phyloP scores from a whole-genome alignment of 306 rosid species.

The Morella rubra region DNA sequence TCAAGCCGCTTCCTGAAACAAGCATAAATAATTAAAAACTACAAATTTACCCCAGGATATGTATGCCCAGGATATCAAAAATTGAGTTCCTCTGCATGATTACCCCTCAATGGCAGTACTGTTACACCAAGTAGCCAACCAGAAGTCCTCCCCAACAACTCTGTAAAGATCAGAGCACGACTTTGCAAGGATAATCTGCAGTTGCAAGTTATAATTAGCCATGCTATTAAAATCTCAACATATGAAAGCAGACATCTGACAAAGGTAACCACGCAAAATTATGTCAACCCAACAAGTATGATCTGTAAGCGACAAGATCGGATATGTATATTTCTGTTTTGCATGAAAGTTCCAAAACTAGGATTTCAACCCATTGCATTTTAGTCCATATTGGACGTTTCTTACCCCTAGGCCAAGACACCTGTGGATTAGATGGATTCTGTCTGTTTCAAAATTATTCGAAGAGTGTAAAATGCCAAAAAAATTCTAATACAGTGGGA shows the following conservation, averaged over 20 bases:
- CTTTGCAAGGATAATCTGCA: slow-evolving; percentile 79
- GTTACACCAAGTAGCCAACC: slow-evolving; percentile 95
- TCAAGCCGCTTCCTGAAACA: slow-evolving; percentile 92
- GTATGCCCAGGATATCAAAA: slow-evolving; percentile 19
- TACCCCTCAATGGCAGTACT: slow-evolving; percentile 90
- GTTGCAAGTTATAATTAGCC: slow-evolving; percentile 9
- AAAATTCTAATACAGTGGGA: not conserved
- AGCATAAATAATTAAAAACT: slow-evolving; percentile 31
- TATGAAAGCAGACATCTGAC: not conserved
- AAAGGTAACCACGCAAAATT: not conserved
- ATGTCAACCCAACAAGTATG: not conserved
- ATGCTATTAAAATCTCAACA: not conserved
- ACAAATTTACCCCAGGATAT: slow-evolving; percentile 28
- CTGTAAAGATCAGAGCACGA: slow-evolving; percentile 83
- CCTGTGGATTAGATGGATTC: not conserved
- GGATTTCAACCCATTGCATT: not conserved
- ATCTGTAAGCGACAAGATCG: not conserved
- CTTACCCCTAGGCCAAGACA: not conserved
- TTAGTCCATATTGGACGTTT: not conserved
- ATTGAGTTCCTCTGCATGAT: slow-evolving; percentile 17
- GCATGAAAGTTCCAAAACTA: too few species aligned
- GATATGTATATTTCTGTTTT: not conserved
- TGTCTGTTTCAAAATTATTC: not conserved
- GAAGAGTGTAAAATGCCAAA: not conserved
- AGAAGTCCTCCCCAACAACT: slow-evolving; percentile 86